Evolutionary conservation across 2,329 filamentous ascomycete genomes (phyloP), one percentile per base, ranked within the genome.

Genomic region (Aspergillus arachidicola): DNA sequence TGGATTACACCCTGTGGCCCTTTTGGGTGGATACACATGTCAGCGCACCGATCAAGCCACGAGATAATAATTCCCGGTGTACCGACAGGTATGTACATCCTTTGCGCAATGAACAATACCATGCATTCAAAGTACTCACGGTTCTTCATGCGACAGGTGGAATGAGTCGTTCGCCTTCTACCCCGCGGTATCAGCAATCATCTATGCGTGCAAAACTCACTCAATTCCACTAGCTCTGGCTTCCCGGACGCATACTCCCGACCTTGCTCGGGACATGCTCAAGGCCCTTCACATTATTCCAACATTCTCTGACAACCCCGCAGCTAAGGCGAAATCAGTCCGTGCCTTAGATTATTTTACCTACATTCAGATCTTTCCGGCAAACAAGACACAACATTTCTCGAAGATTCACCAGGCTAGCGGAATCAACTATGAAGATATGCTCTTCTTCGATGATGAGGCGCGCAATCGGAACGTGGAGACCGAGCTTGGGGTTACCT

Each of bases 1-100:
- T 98, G 66, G 94, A 98, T 84, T 98, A 97, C 84, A 98, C 95
- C 0, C 85, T 98, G n/a, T 98, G 94, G 95, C 93, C 94, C 5
- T 97, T 97, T 80, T 98, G 94, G 94, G 90, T 96, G 1, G 95
- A 98, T 82, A 97, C 93, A 4, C 94, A 97, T 79, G 91, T 95
- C 71, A 87, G 88, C 28, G 86, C 88, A 7, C 94, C 93, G 0
- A 80, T 97, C 57, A 89, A 88, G 66, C 82, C 87, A 57, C 84
- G 83, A 68, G 86, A 88, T 65, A 79, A 80, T 64, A 81, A 81
- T 65, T 80, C 80, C 32, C 79, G 79, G 63, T 78, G 75, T 34
- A 76, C 78, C 6, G 80, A 82, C 65, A 73, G 74, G 80, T 81
- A 74, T 38, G 67, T 23, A 51, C 9, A n/a, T 51, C 19, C 10